phyloP scores from a whole-genome alignment of 805 yeast genomes.

The Saccharomyces mikatae region DNA sequence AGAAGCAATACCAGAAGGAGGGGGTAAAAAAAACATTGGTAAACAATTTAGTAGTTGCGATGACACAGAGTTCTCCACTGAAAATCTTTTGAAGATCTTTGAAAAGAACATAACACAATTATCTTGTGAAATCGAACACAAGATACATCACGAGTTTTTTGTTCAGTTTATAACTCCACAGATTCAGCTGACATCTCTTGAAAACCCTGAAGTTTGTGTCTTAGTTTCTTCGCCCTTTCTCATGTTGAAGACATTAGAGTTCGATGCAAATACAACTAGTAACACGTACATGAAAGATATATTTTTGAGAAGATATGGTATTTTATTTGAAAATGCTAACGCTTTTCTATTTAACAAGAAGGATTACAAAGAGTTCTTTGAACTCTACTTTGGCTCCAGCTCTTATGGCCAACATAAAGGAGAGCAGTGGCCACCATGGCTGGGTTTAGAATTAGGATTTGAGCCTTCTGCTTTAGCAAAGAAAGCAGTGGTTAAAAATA shows the following conservation, averaged over 20 bases:
- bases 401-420: constrained; percentile 51
- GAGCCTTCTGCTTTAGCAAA: constrained; percentile 41
- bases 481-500: constrained; percentile 52
- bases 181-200: constrained; percentile 55
- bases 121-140: constrained; percentile 30
- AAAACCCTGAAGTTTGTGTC: constrained; percentile 49
- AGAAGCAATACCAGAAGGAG: background rate
- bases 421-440: constrained; percentile 82
- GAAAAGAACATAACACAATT: constrained; percentile 43
- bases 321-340: constrained; percentile 60
- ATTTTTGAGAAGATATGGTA: constrained; percentile 62
- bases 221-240: constrained; percentile 68
- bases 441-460: constrained; percentile 63
- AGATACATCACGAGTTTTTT: constrained; percentile 46
- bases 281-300: constrained; percentile 38
- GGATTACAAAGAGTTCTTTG: constrained; percentile 36
- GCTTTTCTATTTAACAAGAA: constrained; percentile 56
- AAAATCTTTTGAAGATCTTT: constrained; percentile 29
- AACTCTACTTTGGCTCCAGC: constrained; percentile 37
- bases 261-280: constrained; percentile 41
- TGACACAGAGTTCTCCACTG: constrained; percentile 5
- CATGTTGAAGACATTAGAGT: constrained; percentile 58
- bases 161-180: constrained; percentile 74
- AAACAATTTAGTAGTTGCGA: background rate
- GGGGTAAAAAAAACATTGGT: background rate